phyloP scores from a whole-genome alignment of 2,329 filamentous ascomycete species.

The Epichloe scottii region DNA sequence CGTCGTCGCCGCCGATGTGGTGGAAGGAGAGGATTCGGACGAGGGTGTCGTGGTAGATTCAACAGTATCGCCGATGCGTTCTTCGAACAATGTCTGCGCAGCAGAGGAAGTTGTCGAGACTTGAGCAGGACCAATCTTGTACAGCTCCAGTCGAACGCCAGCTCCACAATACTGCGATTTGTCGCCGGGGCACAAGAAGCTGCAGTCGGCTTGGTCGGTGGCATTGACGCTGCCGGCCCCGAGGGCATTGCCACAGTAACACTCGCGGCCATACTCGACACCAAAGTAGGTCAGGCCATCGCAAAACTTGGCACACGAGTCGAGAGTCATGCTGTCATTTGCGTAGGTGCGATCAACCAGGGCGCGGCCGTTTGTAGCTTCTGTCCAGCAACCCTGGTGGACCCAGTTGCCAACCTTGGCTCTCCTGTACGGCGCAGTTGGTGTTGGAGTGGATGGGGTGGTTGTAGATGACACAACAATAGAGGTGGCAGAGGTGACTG shows the following conservation, averaged over 20 bases:
- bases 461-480: conserved; percentile 4
- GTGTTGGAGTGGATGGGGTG: conserved; percentile 9
- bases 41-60: not conserved
- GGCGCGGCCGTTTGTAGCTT: conserved; percentile 19
- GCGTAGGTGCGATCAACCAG: conserved; percentile 17
- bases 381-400: conserved; percentile 26
- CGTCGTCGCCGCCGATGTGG: not conserved
- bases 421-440: conserved; percentile 15
- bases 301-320: conserved; percentile 21
- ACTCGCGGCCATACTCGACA: conserved; percentile 26
- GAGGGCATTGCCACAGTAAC: conserved; percentile 23
- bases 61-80: too few relatives aligned
- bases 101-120: not conserved
- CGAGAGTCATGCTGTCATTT: conserved; percentile 20
- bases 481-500: conserved; percentile 4
- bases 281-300: conserved; percentile 22
- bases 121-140: conserved; percentile 18
- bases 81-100: not conserved
- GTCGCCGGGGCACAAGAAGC: conserved; percentile 23
- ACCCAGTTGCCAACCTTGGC: conserved; percentile 16
- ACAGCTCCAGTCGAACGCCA: conserved; percentile 19
- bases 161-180: conserved; percentile 20
- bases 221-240: conserved; percentile 14
- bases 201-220: conserved; percentile 21
- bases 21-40: not conserved